These are phyloP conservation scores for Cercophora newfieldiana DNA, from an alignment of 495 filamentous ascomycete genomes.

Conservation along the genomic window DNA sequence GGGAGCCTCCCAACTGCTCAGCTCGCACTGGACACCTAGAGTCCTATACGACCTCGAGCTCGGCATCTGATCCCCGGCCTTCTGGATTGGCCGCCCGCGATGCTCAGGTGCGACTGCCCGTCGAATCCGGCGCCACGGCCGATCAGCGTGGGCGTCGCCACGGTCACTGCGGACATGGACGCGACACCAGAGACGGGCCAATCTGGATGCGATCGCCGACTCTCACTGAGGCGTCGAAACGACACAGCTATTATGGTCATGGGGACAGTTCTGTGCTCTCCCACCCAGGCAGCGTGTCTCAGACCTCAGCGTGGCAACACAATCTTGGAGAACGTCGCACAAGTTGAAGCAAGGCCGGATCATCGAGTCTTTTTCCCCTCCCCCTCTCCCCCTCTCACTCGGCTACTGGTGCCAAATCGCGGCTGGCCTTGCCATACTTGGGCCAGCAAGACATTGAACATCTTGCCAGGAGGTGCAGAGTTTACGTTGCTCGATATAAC, in stretches of 20 bases:
- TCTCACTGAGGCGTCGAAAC: background rate
- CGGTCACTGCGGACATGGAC: no score
- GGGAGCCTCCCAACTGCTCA: conserved; percentile 1
- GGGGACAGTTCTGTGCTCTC: conserved; percentile 7
- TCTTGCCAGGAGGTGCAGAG: background rate
- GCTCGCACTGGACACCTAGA: background rate
- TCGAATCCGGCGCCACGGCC: conserved; percentile 18
- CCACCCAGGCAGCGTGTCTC: background rate
- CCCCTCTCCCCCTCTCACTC: background rate
- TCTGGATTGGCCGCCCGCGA: conserved; percentile 9
- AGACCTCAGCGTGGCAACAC: background rate
- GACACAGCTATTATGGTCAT: conserved; percentile 15
- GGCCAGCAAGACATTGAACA: conserved; percentile 6
- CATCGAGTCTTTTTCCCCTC: background rate
- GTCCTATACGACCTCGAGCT: conserved; percentile 14
- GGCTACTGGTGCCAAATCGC: background rate
- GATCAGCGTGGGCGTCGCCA: conserved; percentile 8
- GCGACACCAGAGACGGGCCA: background rate
- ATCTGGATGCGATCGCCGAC: background rate
- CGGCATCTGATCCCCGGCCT: background rate
- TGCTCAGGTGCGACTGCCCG: conserved; percentile 11
- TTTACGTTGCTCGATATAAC: conserved; percentile 1
- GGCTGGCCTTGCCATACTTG: background rate
- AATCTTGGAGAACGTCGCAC: background rate
- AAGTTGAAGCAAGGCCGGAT: background rate